Conservation (phyloP, 345 rosid species). For the Psidium guajava region DNA sequence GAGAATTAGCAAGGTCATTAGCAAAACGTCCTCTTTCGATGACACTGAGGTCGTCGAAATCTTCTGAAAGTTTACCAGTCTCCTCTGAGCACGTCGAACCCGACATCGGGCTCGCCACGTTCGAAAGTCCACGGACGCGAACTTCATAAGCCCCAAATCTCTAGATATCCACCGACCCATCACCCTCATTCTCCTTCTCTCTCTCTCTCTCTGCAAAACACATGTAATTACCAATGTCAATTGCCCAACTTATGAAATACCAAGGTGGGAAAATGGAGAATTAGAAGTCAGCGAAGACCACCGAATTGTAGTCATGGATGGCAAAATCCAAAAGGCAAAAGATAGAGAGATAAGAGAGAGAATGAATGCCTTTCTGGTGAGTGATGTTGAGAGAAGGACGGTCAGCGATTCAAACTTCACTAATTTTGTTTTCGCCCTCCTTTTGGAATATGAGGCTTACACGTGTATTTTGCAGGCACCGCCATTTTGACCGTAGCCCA, state of each 20-base stretch:
- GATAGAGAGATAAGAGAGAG: no score
- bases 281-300: slow-evolving; percentile 42
- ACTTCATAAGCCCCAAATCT: background rate
- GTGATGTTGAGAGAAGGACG: background rate
- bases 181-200: background rate
- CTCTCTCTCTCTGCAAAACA: no score
- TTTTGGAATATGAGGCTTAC: slow-evolving; percentile 22
- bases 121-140: background rate
- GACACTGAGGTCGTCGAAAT: no score
- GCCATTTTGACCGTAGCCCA: slow-evolving; percentile 72
- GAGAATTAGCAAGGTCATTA: background rate
- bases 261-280: background rate
- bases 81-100: background rate
- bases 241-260: background rate
- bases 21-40: no score
- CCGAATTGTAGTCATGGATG: background rate
- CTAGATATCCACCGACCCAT: background rate
- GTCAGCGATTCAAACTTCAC: background rate
- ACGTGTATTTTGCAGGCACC: slow-evolving; percentile 63
- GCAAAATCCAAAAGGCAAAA: background rate
- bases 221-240: background rate
- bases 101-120: fast-evolving
- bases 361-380: background rate
- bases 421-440: background rate
- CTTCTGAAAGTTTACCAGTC: background rate